Evolutionary conservation across 495 filamentous ascomycete species (phyloP), one percentile per base, ranked within the genome.

Genomic region (Aeminium ludgeri): DNA sequence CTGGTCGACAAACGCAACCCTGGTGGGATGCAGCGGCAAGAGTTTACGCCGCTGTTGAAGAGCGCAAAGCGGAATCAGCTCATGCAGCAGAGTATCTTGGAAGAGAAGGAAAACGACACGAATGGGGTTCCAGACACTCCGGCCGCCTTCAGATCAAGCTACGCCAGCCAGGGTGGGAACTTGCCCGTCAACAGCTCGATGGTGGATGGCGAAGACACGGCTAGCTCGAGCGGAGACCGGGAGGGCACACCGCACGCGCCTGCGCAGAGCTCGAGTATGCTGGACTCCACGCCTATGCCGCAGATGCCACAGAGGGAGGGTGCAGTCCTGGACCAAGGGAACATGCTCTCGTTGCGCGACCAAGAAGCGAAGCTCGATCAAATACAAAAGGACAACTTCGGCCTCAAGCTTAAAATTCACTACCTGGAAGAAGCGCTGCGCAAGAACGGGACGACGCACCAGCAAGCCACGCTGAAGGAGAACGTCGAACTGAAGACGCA

Each of bases 401-500:
- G 73, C 7, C 61, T 85, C 20, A 85, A 85, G 53, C 65, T 85
- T 41, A 85, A 82, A 58, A 82, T 83, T 36, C 78, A 84, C 55
- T 83, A 82, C 53, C 66, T 85, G 48, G 76, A 83, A 50, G 77
- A 85, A 37, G 76, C 80, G 18, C 56, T 96, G 12, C 69, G 78
- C 29, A 92, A 87, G 55, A 71, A 76, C 18, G 91, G 89, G 0
- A 86, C 85, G 2, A 78, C 80, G 27, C 84, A 83, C 64, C 86
- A 84, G 55, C 79, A 87, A 49, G 71, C 73, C 16, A 82, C 91
- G 0, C 62, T 97, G 10, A 80, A 80, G 54, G 89, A 97, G 61
- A 96, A 96, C 51, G 87, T 86, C 13, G 86, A 93, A 45, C 73
- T 97, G 30, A 95, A 95, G 60, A 82, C 93, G 38, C 74, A 86